phyloP scores from a whole-genome alignment of 1,284 basidiomycete species.

The Bondarzewia mesenterica region DNA sequence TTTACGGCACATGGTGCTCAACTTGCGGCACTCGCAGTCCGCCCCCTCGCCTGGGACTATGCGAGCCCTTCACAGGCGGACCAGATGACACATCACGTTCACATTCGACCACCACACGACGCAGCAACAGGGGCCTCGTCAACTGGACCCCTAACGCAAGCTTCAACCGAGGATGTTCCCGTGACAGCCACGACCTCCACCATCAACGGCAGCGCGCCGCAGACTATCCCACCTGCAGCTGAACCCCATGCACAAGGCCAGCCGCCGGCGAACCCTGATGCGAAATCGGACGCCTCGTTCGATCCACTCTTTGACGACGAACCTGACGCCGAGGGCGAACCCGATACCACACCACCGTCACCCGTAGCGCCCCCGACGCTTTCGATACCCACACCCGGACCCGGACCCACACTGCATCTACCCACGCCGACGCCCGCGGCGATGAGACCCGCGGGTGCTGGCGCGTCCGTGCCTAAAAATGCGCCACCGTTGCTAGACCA shows the following conservation, averaged over 20 bases:
- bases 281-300: conserved; percentile 69
- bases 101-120: not conserved
- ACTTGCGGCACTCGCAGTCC: conserved; percentile 74
- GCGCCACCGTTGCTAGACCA: conserved; percentile 66
- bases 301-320: conserved; percentile 80
- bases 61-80: conserved; percentile 5
- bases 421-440: not conserved
- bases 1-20: conserved; percentile 86
- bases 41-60: conserved; percentile 49
- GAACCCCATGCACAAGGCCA: conserved; percentile 1
- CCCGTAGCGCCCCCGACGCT: conserved; percentile 8
- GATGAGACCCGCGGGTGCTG: conserved; percentile 4
- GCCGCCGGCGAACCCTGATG: conserved; percentile 32
- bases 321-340: conserved; percentile 44
- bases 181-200: not conserved
- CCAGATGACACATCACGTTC: not conserved
- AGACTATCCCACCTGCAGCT: not conserved
- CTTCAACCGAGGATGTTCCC: not conserved
- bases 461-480: conserved; percentile 42
- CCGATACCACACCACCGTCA: conserved; percentile 16
- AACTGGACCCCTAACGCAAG: not conserved
- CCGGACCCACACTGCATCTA: conserved; percentile 1
- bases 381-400: not conserved
- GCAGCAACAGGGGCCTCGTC: not conserved
- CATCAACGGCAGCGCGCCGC: not conserved